Evolutionary conservation across 1,284 basidiomycete genomes (phyloP), one percentile per base, ranked within the genome.

Genomic region (Heterobasidion irregulare): DNA sequence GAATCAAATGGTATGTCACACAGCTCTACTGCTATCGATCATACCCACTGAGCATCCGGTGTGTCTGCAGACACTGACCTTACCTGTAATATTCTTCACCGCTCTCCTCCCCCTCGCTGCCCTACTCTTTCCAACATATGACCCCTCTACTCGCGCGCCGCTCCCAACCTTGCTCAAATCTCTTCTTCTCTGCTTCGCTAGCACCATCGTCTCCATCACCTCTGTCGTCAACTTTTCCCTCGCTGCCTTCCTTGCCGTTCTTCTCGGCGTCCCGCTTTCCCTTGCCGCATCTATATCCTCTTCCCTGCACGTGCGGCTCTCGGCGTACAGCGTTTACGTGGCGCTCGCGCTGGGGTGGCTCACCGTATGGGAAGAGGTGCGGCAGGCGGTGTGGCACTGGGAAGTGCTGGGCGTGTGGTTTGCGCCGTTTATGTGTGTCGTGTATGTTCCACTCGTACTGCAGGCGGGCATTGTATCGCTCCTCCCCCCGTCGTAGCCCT

Each of bases 211-310:
- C 62, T 92, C 92, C 26, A 82, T 91, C 49, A 84, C 83, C 16
- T 87, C 91, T 5, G 85, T 95, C 57, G 82, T 95, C 64, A 97
- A 96, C 69, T 95, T 94, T 70, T 92, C 90, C 4, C 82, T 95
- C 16, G 87, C 92, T 0, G 82, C 86, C 34, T 68, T 78, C 8
- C 76, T 93, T 8, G 83, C 86, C 0, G 67, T 84, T 41, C 61
- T 80, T 9, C 76, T 89, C 12, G 83, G 83, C 34, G 58, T 85
- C 54, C 83, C 84, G 33, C 75, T 87, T 56, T 75, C 80, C 47
- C 59, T 82, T 36, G 72, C 79, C 34, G 12, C 36, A 18, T 72
- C 75, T 6, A 68, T 68, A 0, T 65, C 70, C 4, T 52, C 59
- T 2, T 60, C 61, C 53, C 52, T 64, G 18, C 61, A 58, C 4